phyloP scores from a whole-genome alignment of 139 green algal genomes.

The Haematococcus lacustris region DNA sequence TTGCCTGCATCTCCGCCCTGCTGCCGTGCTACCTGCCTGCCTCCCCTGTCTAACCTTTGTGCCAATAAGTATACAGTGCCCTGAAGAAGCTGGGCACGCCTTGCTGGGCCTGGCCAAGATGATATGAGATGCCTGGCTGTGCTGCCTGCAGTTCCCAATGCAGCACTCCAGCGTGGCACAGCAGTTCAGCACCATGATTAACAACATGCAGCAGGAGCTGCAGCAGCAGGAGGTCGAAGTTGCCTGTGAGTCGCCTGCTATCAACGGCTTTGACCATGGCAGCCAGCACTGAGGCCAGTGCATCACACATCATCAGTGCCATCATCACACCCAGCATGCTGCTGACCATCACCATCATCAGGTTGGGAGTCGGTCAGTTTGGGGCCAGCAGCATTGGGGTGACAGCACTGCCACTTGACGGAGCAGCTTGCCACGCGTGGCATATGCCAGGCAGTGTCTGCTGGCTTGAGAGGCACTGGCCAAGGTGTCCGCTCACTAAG shows the following conservation, averaged over 20 bases:
- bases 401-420: not conserved
- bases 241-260: not conserved
- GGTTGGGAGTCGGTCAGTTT: not conserved
- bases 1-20: no score
- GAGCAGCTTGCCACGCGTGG: not conserved
- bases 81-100: no score
- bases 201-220: conserved; percentile 11
- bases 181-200: not conserved
- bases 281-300: no score
- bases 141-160: no score
- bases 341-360: not conserved
- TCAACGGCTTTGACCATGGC: no score
- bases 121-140: no score
- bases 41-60: no score
- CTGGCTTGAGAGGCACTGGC: not conserved
- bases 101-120: no score
- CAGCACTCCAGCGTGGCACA: no score
- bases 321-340: not conserved
- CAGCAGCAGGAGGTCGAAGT: conserved; percentile 17
- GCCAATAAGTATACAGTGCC: no score
- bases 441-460: not conserved
- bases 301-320: not conserved
- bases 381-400: not conserved
- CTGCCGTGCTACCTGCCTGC: no score
- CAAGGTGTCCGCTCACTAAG: not conserved